Percentiles rank a stretch among this genome's conserved stretches.
These are phyloP conservation scores for Rhizophora mangle DNA, from an alignment of 345 rosid species.

Conservation along the genomic window DNA sequence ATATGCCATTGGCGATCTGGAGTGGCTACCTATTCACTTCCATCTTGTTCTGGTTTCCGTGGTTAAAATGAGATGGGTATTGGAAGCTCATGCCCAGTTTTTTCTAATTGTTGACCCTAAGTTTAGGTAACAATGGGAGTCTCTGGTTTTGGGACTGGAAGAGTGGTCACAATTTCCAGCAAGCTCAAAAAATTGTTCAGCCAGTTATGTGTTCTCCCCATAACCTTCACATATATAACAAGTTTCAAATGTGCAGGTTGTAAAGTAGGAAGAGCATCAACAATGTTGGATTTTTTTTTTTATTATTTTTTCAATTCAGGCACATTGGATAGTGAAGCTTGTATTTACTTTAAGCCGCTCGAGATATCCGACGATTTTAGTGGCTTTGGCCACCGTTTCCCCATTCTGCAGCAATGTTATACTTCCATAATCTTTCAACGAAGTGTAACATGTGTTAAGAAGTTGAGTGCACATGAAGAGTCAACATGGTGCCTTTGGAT, in stretches of 20 bases:
- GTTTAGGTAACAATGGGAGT: slow-evolving; percentile 93
- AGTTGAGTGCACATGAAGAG: too few species aligned
- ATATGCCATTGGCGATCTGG: background rate
- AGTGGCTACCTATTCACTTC: background rate
- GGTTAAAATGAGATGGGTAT: too few species aligned
- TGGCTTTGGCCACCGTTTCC: background rate
- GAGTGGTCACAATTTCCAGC: slow-evolving; percentile 97
- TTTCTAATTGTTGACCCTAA: too few species aligned
- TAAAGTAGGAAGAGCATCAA: background rate
- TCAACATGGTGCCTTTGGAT: too few species aligned
- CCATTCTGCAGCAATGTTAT: background rate
- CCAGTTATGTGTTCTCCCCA: slow-evolving; percentile 48
- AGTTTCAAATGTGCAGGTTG: background rate
- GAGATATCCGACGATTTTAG: slow-evolving; percentile 85
- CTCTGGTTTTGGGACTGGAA: slow-evolving; percentile 99
- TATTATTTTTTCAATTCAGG: slow-evolving; percentile 35
- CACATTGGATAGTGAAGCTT: slow-evolving; percentile 97
- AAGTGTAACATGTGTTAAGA: too few species aligned
- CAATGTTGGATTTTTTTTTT: background rate
- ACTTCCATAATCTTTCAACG: too few species aligned
- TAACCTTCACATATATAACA: background rate
- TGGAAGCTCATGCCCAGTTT: too few species aligned
- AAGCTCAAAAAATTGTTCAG: slow-evolving; percentile 86
- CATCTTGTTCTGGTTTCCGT: background rate
- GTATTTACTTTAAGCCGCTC: slow-evolving; percentile 93